Conservation (phyloP, 306 rosid genomes). For the Parietaria judaica region DNA sequence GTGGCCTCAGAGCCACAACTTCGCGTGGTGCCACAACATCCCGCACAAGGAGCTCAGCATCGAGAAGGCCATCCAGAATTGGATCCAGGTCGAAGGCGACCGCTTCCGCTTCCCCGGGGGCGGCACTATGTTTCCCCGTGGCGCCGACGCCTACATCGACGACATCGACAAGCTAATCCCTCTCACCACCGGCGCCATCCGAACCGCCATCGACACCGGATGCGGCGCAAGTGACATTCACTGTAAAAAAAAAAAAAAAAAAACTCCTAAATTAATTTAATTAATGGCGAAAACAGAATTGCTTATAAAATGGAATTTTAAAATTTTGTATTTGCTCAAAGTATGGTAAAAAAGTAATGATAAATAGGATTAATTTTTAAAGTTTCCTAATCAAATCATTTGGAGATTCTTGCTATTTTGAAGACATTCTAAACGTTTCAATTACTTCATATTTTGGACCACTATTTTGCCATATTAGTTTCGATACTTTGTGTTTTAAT, state of each 20-base stretch:
- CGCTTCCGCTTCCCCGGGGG: constrained; percentile 92
- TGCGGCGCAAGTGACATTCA: constrained; percentile 76
- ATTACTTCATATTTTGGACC: too few relatives aligned
- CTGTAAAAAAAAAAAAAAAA: too few relatives aligned
- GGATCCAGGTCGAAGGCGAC: constrained; percentile 95
- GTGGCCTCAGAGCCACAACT: constrained; percentile 95
- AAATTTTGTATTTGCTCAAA: too few relatives aligned
- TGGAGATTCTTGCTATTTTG: too few relatives aligned
- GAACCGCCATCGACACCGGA: constrained; percentile 95
- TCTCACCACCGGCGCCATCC: constrained; percentile 51
- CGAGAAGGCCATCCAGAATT: constrained; percentile 88
- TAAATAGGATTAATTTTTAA: too few relatives aligned
- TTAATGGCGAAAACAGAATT: too few relatives aligned
- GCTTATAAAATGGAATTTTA: too few relatives aligned
- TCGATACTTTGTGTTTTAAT: too few relatives aligned
- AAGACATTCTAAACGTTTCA: too few relatives aligned
- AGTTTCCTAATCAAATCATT: too few relatives aligned
- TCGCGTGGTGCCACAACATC: constrained; percentile 88
- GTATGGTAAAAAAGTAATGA: too few relatives aligned
- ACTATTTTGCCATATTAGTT: too few relatives aligned
- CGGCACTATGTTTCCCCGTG: constrained; percentile 93
- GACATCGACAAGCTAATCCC: constrained; percentile 78
- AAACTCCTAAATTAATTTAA: not conserved
- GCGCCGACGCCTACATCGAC: constrained; percentile 91
- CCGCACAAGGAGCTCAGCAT: constrained; percentile 92